Base-by-base conservation (phyloP, 805 yeast species). In the Cyberlindnera japonica region DNA sequence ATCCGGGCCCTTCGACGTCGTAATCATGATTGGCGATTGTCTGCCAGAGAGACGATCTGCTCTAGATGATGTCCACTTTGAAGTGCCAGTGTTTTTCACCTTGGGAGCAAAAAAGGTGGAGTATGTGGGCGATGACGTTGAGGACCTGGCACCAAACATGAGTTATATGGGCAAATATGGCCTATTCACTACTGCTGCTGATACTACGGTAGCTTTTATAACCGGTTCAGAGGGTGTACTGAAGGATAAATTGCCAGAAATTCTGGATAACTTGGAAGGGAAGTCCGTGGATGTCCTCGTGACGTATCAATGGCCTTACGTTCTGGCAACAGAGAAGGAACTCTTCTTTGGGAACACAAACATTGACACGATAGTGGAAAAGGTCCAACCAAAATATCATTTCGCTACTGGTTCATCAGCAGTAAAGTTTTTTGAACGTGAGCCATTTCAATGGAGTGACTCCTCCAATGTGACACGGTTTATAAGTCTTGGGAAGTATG, bases 1-100 rank as follows among this genome's bases (percentile, higher is more conserved):
- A 49, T 79, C 78, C 32, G 89, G 89, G 0, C 88, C 88, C 0
- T 83, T 83, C 51, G 81, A 72, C 33, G 64, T 72, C 3, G 71
- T 74, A 0, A 28, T 82, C 2, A 52, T 81, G 5, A 49, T 81
- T 6, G 85, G 86, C 0, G 75, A 75, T 47, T 56, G 67, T 1
- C 5, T 48, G 1, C 44, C 44, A 1, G 32, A 34, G 1, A 16
- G 17, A 4, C 25, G 37, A 2, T 30, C 27, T 7, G 19, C 16
- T 1, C 24, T 45, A 11, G 17, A 9, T 2, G 34, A 18, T 6
- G 35, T 28, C 5, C 27, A 35, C 1, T 47, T 50, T 18, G 41
- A 39, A 8, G 26, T 36, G 1, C 61, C 51, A 38, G 55, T 54
- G 20, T 60, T 48, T 32, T 49, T 48, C 37, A 43, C 53, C 3